Evolutionary conservation across 352 stramenopile species (phyloP).

Genomic region (Peronospora belbahrii): DNA sequence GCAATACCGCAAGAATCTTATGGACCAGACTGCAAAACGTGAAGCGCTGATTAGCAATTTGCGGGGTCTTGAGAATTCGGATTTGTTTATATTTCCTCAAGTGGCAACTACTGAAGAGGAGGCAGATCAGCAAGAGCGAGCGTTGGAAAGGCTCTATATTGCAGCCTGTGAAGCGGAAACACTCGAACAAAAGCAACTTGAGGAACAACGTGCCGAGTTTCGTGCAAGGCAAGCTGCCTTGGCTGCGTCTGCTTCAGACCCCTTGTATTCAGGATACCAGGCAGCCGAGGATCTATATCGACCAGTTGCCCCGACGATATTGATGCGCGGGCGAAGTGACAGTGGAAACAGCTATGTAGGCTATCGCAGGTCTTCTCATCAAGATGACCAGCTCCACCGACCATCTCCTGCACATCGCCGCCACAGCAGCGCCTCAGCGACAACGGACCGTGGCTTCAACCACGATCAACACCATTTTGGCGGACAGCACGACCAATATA

Average conservation of each 20-base stretch:
- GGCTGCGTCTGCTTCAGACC: conserved; percentile 21
- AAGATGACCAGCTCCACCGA: conserved; percentile 13
- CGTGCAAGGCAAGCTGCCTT: conserved; percentile 21
- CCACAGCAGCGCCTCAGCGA: conserved; percentile 37
- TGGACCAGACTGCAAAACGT: conserved; percentile 52
- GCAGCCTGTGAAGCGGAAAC: conserved; percentile 50
- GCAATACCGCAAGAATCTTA: conserved; percentile 68
- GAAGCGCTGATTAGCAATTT: conserved; percentile 55
- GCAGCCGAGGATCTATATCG: conserved; percentile 12
- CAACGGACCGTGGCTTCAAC: conserved; percentile 18
- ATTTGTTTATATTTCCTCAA: conserved; percentile 40
- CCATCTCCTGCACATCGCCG: conserved; percentile 27
- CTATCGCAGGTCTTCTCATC: conserved; percentile 17
- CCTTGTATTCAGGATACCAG: conserved; percentile 23
- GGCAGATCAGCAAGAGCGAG: conserved; percentile 33
- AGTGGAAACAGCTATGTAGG: conserved; percentile 22
- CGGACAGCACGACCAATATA: conserved; percentile 14
- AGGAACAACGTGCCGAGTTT: conserved; percentile 40
- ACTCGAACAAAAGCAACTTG: conserved; percentile 42
- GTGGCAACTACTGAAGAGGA: conserved; percentile 29
- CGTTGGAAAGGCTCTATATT: conserved; percentile 44
- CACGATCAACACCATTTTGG: conserved; percentile 20
- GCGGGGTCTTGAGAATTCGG: conserved; percentile 26
- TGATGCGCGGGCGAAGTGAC: conserved; percentile 13
- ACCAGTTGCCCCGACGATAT: conserved; percentile 14